Percentiles rank a stretch among this genome's conserved stretches.
Evolutionary conservation across 768 basidiomycete genomes (phyloP).

Genomic region (Amanita muscaria): DNA sequence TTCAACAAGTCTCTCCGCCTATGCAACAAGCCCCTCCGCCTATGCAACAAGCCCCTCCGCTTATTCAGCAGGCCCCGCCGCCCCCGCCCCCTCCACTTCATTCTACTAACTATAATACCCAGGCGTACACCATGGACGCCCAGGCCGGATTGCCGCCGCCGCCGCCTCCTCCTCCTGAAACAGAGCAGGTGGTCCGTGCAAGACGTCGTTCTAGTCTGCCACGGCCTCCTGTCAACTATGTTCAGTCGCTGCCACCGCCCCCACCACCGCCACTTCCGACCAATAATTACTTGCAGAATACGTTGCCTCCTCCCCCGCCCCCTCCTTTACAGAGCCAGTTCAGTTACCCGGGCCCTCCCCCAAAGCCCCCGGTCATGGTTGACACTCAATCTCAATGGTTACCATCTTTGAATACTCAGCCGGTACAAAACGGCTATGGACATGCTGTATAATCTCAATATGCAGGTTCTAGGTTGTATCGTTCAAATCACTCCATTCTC

Average conservation of each 20-base stretch:
- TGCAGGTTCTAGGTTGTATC: not conserved
- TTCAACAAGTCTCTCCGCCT: too few species aligned
- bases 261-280: conserved; percentile 32
- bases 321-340: conserved; percentile 27
- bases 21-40: conserved; percentile 29
- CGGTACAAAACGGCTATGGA: conserved; percentile 8
- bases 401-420: conserved; percentile 12
- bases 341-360: conserved; percentile 32
- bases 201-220: conserved; percentile 44
- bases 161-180: conserved; percentile 19
- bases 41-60: too few species aligned
- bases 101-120: conserved; percentile 12
- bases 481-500: not conserved
- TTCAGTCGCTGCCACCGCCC: conserved; percentile 21
- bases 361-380: conserved; percentile 29
- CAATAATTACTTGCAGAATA: conserved; percentile 19
- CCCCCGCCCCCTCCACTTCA: conserved; percentile 18
- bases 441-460: not conserved
- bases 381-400: conserved; percentile 30
- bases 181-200: conserved; percentile 11
- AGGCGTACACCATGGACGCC: conserved; percentile 9
- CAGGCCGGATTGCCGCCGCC: conserved; percentile 21
- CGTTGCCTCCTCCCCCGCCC: conserved; percentile 26
- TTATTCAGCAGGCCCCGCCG: too few species aligned
- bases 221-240: conserved; percentile 35